A percentile compares a stretch with the other conserved stretches of the same genome.
These are phyloP conservation scores for Tagetes patula DNA, from an alignment of 129 eudicot genomes.

Conservation along the genomic window DNA sequence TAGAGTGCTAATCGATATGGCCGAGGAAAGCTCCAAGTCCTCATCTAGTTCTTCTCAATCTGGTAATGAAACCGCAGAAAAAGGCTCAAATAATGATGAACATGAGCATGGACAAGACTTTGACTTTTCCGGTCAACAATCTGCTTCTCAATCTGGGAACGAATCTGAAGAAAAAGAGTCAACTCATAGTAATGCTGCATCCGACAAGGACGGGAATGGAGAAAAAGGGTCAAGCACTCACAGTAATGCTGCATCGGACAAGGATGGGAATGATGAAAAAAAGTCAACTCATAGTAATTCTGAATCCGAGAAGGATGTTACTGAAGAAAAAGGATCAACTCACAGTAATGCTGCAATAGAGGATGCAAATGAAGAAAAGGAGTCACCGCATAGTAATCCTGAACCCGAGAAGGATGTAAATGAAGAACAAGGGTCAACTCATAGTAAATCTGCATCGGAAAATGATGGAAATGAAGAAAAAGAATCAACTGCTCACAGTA, in stretches of 20 bases:
- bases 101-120: background rate
- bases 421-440: slow-evolving; percentile 10
- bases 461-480: background rate
- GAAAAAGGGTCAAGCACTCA: slow-evolving; percentile 21
- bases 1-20: slow-evolving; percentile 15
- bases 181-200: slow-evolving; percentile 9
- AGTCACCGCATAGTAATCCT: slow-evolving; percentile 15
- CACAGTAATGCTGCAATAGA: background rate
- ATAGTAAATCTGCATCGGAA: background rate
- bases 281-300: slow-evolving; percentile 22
- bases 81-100: background rate
- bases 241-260: slow-evolving; percentile 3
- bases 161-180: slow-evolving; percentile 11
- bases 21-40: slow-evolving; percentile 25
- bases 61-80: slow-evolving; percentile 12
- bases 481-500: slow-evolving; percentile 11
- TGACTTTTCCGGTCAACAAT: background rate
- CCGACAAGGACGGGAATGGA: slow-evolving; percentile 1
- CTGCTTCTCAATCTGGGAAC: slow-evolving; percentile 6
- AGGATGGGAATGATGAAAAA: slow-evolving; percentile 5
- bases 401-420: background rate
- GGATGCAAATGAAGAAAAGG: background rate
- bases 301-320: slow-evolving; percentile 2
- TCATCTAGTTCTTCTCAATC: slow-evolving; percentile 28
- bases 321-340: slow-evolving; percentile 6